Conservation (phyloP, 768 basidiomycete genomes). For the Panaeolus cyanescens region DNA sequence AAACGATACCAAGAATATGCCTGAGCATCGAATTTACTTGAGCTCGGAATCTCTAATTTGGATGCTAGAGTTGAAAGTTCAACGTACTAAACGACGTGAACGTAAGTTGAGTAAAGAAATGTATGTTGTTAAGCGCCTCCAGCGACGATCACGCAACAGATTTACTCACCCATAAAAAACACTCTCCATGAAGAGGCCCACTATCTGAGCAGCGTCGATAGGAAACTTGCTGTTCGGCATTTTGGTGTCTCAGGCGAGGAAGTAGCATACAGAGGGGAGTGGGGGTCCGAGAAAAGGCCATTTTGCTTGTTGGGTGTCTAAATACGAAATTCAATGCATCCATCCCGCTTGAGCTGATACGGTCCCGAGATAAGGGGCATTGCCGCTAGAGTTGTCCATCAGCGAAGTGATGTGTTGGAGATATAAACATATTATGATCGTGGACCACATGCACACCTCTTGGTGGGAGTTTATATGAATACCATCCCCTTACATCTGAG, state of each 20-base stretch:
- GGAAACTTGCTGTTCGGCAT: constrained; percentile 28
- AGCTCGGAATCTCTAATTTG: not conserved
- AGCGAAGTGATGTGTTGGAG: not conserved
- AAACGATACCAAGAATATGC: constrained; percentile 39
- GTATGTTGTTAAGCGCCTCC: not conserved
- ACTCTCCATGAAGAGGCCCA: constrained; percentile 41
- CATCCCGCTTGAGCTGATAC: not conserved
- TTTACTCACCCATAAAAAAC: constrained; percentile 37
- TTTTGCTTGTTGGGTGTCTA: not conserved
- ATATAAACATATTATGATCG: too few relatives aligned
- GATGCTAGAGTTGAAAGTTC: not conserved
- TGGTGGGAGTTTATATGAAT: not conserved
- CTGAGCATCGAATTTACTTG: constrained; percentile 11
- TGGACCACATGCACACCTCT: not conserved
- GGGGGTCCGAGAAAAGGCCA: not conserved
- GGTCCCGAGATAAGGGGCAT: not conserved
- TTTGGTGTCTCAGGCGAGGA: not conserved
- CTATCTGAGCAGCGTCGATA: constrained; percentile 38
- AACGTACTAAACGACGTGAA: not conserved
- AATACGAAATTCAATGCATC: not conserved
- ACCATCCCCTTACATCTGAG: not conserved
- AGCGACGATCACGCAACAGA: not conserved
- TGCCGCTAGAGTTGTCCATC: not conserved
- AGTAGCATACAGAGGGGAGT: not conserved
- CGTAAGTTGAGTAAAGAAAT: not conserved